phyloP scores from a whole-genome alignment of 805 yeast genomes.

The Kuraishia hungarica region DNA sequence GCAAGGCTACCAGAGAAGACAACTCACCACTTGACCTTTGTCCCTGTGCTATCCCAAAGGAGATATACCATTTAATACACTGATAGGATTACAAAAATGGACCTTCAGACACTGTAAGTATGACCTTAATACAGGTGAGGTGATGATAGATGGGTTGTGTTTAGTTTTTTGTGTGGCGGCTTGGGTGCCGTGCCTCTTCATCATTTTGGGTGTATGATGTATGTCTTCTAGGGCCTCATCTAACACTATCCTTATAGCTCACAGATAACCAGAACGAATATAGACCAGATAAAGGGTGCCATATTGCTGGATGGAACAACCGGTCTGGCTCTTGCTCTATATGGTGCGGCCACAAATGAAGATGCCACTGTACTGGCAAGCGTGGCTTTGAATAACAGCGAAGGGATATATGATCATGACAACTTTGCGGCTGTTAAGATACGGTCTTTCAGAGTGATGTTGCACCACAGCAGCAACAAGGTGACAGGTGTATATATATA shows the following conservation, averaged over 20 bases:
- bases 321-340: not conserved
- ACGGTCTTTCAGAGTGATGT: not conserved
- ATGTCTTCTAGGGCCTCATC: no score
- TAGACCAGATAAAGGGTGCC: not conserved
- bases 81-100: not conserved
- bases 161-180: no score
- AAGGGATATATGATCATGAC: not conserved
- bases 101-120: not conserved
- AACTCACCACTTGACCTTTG: no score
- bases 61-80: no score
- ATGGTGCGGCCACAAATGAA: not conserved
- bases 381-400: not conserved
- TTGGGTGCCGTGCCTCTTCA: no score
- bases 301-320: not conserved
- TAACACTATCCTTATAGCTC: not conserved
- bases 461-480: not conserved
- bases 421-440: not conserved
- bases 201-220: not conserved
- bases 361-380: not conserved
- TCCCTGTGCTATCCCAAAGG: no score
- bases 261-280: not conserved
- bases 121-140: no score
- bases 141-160: no score
- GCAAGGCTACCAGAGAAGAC: no score
- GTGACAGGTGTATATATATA: not conserved